Evolutionary conservation across 305 asterid genomes (phyloP).

Genomic region (Striga hermonthica): DNA sequence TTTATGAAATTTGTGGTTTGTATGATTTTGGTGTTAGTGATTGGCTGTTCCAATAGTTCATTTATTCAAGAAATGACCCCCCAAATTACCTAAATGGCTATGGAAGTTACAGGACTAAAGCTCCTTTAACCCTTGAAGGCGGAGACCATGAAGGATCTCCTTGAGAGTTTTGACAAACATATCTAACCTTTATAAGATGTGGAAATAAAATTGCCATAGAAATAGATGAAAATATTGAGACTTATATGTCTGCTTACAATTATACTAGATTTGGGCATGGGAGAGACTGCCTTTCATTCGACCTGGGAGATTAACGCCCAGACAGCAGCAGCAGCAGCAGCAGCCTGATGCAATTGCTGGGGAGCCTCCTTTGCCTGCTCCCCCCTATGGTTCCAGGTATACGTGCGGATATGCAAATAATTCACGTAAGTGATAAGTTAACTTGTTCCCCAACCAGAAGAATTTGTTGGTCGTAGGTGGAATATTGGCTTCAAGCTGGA

Average conservation of each 20-base stretch:
- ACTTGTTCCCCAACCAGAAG: constrained; percentile 5
- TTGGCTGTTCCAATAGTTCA: not conserved
- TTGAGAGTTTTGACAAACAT: not conserved
- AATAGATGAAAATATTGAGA: constrained; percentile 6
- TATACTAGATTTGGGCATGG: constrained; percentile 61
- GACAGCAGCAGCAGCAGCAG: constrained; percentile 30
- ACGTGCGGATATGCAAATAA: constrained; percentile 12
- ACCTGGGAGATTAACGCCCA: constrained; percentile 58
- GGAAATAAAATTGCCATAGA: not conserved
- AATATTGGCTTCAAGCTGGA: constrained; percentile 65
- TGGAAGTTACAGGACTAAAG: not conserved
- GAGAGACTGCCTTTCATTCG: constrained; percentile 61
- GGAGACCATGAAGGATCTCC: not conserved
- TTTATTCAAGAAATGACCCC: not conserved
- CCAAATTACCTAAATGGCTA: not conserved
- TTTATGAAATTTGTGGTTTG: not conserved
- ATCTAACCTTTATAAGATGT: not conserved
- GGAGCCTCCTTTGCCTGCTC: constrained; percentile 43
- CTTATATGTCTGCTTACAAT: constrained; percentile 23
- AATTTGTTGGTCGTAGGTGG: constrained; percentile 45
- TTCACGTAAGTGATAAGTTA: constrained; percentile 9
- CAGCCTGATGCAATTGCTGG: constrained; percentile 41
- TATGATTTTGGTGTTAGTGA: not conserved
- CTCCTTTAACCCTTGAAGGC: not conserved
- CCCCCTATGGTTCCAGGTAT: constrained; percentile 51